phyloP scores from a whole-genome alignment of 2,329 filamentous ascomycete species.

The Blumeria hordei region DNA sequence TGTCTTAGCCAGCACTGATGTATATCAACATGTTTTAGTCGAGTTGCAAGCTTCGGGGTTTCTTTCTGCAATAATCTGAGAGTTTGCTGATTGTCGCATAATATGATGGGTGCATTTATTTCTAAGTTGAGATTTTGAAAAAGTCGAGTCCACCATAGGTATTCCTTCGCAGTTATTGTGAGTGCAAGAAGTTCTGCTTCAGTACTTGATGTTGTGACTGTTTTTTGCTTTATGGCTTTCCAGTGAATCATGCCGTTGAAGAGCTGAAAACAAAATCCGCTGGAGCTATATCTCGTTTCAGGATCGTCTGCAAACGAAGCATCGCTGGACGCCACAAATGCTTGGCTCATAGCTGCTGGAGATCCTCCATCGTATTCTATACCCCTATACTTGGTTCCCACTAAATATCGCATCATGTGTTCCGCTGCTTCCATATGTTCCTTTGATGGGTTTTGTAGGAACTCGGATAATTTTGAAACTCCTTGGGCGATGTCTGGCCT shows the following conservation, averaged over 20 bases:
- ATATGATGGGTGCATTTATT: neutral
- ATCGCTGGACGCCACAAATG: slow-evolving; percentile 1
- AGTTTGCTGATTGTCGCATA: slow-evolving; percentile 1
- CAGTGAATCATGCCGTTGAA: neutral
- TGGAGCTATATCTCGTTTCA: neutral
- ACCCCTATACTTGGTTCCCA: neutral
- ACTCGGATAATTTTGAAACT: neutral
- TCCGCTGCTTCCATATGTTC: neutral
- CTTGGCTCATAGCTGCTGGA: neutral
- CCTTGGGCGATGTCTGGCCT: neutral
- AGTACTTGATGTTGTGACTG: neutral
- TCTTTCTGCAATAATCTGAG: neutral
- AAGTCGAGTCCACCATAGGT: slow-evolving; percentile 1
- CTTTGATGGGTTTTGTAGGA: neutral
- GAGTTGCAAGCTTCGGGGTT: neutral
- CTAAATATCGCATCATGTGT: neutral
- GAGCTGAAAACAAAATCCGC: neutral
- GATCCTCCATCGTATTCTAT: neutral
- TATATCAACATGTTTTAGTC: neutral
- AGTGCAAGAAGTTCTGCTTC: neutral
- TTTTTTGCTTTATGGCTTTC: neutral
- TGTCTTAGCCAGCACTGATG: slow-evolving; percentile 4
- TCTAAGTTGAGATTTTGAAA: slow-evolving; percentile 1
- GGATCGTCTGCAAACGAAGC: neutral
- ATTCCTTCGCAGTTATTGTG: neutral